A percentile compares a stretch with the other conserved stretches of the same genome.
phyloP scores from a whole-genome alignment of 257 asterid genomes.

The Galeopsis tetrahit region DNA sequence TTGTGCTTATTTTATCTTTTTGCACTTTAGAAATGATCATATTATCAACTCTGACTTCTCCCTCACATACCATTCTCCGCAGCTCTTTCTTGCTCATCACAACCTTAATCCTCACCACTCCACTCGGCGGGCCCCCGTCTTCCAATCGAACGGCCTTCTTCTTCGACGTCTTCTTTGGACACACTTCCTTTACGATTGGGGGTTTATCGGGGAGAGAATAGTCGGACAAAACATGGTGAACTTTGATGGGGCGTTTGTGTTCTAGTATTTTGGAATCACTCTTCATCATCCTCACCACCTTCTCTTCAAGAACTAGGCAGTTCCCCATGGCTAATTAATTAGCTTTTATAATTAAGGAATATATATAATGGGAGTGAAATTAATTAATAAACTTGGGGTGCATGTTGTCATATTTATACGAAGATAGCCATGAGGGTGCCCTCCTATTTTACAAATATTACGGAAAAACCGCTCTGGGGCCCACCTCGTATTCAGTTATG shows the following conservation, averaged over 20 bases:
- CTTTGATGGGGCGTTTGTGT: constrained; percentile 56
- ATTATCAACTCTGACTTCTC: constrained; percentile 49
- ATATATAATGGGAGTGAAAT: constrained; percentile 5
- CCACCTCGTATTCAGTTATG: constrained; percentile 24
- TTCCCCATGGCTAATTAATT: constrained; percentile 57
- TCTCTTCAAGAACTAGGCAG: constrained; percentile 58
- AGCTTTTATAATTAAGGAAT: background rate
- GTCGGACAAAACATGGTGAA: constrained; percentile 46
- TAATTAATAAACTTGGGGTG: background rate
- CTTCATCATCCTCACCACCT: constrained; percentile 48
- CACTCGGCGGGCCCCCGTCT: constrained; percentile 33
- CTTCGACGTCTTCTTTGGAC: constrained; percentile 40
- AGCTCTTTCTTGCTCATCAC: constrained; percentile 68
- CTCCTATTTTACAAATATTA: constrained; percentile 39
- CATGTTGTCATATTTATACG: constrained; percentile 46
- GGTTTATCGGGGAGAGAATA: constrained; percentile 52
- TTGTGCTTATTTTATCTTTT: constrained; percentile 14
- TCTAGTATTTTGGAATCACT: constrained; percentile 56
- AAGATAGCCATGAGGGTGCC: constrained; percentile 34
- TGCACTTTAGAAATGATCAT: constrained; percentile 37
- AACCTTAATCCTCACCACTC: constrained; percentile 68
- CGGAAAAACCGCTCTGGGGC: constrained; percentile 40
- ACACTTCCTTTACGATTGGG: constrained; percentile 41
- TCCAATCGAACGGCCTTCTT: constrained; percentile 41
- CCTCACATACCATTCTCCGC: constrained; percentile 48